Percentiles rank a stretch among this genome's conserved stretches.
Conservation (phyloP, 2,329 filamentous ascomycete genomes). For the Sporothrix mexicana region DNA sequence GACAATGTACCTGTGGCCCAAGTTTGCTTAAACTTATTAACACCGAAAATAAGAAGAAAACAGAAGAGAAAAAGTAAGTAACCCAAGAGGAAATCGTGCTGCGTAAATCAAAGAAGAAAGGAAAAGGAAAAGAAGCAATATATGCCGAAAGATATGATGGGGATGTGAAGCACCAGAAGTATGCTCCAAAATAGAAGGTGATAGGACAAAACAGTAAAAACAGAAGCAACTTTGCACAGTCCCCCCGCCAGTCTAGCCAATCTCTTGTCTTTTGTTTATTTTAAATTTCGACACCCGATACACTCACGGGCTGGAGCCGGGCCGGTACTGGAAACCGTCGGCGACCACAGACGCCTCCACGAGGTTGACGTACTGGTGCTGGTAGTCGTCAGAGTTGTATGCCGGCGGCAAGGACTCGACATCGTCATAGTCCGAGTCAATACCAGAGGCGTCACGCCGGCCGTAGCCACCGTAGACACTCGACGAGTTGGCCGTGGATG, state of each 20-base stretch:
- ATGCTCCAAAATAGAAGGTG: constrained; percentile 6
- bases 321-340: constrained; percentile 52
- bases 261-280: not conserved
- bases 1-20: constrained; percentile 10
- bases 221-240: not conserved
- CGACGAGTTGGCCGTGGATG: constrained; percentile 28
- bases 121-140: constrained; percentile 3
- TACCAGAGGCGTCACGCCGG: constrained; percentile 26
- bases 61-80: not conserved
- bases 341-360: constrained; percentile 47
- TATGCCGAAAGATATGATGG: not conserved
- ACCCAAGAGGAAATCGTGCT: constrained; percentile 17
- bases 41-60: constrained; percentile 1
- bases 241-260: not conserved
- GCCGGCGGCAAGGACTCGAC: constrained; percentile 53
- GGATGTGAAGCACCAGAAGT: not conserved
- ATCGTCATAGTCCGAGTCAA: constrained; percentile 39
- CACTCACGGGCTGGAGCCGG: constrained; percentile 40
- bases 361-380: constrained; percentile 32
- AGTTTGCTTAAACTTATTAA: constrained; percentile 6
- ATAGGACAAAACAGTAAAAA: not conserved
- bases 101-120: constrained; percentile 22
- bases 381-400: constrained; percentile 47
- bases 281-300: too few relatives aligned
- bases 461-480: constrained; percentile 30